Conservation (phyloP, 768 basidiomycete species). For the Lentinula sp. region DNA sequence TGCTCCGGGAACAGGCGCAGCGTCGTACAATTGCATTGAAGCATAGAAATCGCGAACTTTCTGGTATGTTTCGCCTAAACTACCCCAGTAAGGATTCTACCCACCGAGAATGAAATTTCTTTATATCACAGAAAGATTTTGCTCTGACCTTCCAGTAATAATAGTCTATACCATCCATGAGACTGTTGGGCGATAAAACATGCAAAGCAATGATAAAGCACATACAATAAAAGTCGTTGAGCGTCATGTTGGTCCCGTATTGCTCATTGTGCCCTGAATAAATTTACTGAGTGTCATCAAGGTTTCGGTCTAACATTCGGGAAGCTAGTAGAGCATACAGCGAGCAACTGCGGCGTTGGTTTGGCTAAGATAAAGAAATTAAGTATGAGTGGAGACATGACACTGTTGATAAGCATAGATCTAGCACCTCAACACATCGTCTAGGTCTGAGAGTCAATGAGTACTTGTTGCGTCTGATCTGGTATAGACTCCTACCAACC, state of each 20-base stretch:
- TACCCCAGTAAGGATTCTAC: slow-evolving; percentile 59
- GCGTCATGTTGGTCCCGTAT: slow-evolving; percentile 50
- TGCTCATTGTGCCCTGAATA: slow-evolving; percentile 58
- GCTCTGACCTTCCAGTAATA: slow-evolving; percentile 66
- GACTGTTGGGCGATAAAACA: neutral
- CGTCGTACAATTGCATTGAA: slow-evolving; percentile 40
- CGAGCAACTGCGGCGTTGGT: slow-evolving; percentile 54
- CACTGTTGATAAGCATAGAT: neutral
- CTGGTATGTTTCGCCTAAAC: slow-evolving; percentile 43
- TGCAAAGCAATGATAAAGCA: slow-evolving; percentile 2
- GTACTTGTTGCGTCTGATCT: neutral
- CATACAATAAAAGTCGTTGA: slow-evolving; percentile 59
- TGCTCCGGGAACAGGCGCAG: slow-evolving; percentile 55
- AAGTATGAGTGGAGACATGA: neutral
- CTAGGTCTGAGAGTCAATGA: slow-evolving; percentile 39
- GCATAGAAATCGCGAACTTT: slow-evolving; percentile 58
- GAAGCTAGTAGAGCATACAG: slow-evolving; percentile 34
- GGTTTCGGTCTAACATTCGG: neutral
- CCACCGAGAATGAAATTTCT: neutral
- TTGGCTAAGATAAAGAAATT: slow-evolving; percentile 19
- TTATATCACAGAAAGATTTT: neutral
- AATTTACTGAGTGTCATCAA: neutral
- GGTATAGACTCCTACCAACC: neutral
- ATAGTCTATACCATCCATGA: slow-evolving; percentile 39
- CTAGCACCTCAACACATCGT: slow-evolving; percentile 48